Evolutionary conservation across 2,329 filamentous ascomycete genomes (phyloP), one percentile per base, ranked within the genome.

Genomic region (Alternaria conjuncta): DNA sequence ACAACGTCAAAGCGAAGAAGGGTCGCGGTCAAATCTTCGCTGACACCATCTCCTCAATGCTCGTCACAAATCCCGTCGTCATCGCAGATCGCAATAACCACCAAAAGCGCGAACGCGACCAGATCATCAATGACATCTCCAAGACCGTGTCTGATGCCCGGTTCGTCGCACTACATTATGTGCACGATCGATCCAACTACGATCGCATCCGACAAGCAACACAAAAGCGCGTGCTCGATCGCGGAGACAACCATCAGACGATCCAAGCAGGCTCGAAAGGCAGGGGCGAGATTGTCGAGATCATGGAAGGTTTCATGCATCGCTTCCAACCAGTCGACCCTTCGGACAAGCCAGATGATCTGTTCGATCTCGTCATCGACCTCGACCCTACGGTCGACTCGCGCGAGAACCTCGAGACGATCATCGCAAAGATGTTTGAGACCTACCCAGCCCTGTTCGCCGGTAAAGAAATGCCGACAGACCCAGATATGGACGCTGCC

Each of bases 201-300:
- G 86, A 92, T 54, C 84, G 87, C 30, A 92, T 98, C 65, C 88
- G 92, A 47, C 84, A 87, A 60, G 85, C 95, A 25, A 97, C 94
- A 1, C 90, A 88, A 61, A 86, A 90, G 66, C 90, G 96, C 54
- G 93, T 99, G 1, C 83, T 97, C 20, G 86, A 88, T 6, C 91
- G 96, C 21, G 96, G 96, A 13, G 94, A 99, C 79, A 98, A 98
- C 75, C 96, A 99, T 79, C 96, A 99, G 81, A 99, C 96, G 0
- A 98, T 99, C 63, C 94, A 96, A 74, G 94, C 95, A 11, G 85
- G 83, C n/a, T 91, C 88, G 49, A 91, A 92, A 60, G 87, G 91
- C 47, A 81, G 85, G 50, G 82, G 86, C 18, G 95, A 97, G 78
- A 92, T 96, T 59, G 84, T 96, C 50, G 88, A 88, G 6, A 97